A percentile compares a stretch with the other conserved stretches of the same genome.
These are phyloP conservation scores for Sporothrix mexicana DNA, from an alignment of 2,329 filamentous ascomycete genomes.

Conservation along the genomic window DNA sequence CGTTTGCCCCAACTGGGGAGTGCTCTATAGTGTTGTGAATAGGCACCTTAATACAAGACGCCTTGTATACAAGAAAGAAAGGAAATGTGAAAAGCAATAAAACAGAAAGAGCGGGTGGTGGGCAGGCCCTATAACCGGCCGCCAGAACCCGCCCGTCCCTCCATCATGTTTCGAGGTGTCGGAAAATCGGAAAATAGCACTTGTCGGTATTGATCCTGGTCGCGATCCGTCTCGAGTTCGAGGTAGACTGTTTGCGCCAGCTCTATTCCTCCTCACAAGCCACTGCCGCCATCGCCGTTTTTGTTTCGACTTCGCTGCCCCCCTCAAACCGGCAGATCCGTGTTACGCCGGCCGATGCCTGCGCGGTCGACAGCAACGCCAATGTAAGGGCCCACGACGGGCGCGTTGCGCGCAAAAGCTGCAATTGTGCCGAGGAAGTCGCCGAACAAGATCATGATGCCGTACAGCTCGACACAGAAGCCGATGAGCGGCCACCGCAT, in stretches of 20 bases:
- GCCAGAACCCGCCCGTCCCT: background rate
- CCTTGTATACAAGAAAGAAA: background rate
- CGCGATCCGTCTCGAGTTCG: background rate
- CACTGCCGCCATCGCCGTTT: background rate
- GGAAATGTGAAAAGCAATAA: slow-evolving; percentile 10
- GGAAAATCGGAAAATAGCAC: background rate
- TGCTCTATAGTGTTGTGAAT: background rate
- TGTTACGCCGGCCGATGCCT: slow-evolving; percentile 71
- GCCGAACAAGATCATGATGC: slow-evolving; percentile 90
- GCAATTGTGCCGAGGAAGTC: slow-evolving; percentile 95
- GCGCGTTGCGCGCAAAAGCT: slow-evolving; percentile 82
- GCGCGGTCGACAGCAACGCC: slow-evolving; percentile 73
- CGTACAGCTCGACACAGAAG: slow-evolving; percentile 89
- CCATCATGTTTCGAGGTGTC: background rate
- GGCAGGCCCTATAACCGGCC: background rate
- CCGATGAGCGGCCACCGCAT: slow-evolving; percentile 90
- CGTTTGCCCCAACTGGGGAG: background rate
- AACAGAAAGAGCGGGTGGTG: background rate
- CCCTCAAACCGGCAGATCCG: slow-evolving; percentile 76
- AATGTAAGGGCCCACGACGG: slow-evolving; percentile 86
- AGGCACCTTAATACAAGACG: background rate
- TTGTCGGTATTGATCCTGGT: background rate
- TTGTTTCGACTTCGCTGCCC: background rate
- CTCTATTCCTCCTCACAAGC: background rate
- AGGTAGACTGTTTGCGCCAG: background rate